Evolutionary conservation across 2,329 filamentous ascomycete genomes (phyloP), one percentile per base, ranked within the genome.

Genomic region (Penicillium brevicompactum): DNA sequence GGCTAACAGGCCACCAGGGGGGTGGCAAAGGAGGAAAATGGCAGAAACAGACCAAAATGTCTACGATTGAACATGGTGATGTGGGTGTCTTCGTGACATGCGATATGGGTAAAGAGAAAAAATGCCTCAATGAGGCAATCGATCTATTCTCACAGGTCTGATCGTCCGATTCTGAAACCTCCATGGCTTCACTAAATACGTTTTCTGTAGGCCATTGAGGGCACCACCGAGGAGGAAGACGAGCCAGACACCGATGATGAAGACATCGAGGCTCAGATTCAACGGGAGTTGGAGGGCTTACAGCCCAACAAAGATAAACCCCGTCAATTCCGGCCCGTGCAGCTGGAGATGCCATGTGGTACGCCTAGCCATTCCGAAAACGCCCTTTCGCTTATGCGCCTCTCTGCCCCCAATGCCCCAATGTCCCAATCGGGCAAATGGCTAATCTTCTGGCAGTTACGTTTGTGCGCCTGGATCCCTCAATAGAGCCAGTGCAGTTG

Each of bases 41-140:
- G 62, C 65, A 59, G 32, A 65, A 74, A 51, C 60, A 65, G 54
- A 57, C 41, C 64, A 65, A 55, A 57, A 57, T 34, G 59, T 18
- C 44, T 41, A 8, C 51, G 22, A 66, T 79, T 48, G 74, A 78
- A 53, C 66, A 61, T 50, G 85, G 84, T 14, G 84, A 87, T 64
- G 77, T 78, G 48, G 85, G 85, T 10, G 84, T 87, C 27, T 87
- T 85, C 76, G 81, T 84, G 41, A 86, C 85, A 3, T 87, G 84
- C 67, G 80, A 84, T 56, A 83, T 83, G 72, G 83, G 83, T 57
- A 82, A 79, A 65, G 85, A 88, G 72, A 76, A 74, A 40, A 86
- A 84, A 71, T 85, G 83, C 54, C 78, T 83, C 21, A 74, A 75
- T 43, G 85, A 88, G 62, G 73, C 84, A 48, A 70, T 79, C 41